These are phyloP conservation scores for Aureococcus anophagefferens DNA, from an alignment of 108 stramenopile genomes.

Conservation along the genomic window DNA sequence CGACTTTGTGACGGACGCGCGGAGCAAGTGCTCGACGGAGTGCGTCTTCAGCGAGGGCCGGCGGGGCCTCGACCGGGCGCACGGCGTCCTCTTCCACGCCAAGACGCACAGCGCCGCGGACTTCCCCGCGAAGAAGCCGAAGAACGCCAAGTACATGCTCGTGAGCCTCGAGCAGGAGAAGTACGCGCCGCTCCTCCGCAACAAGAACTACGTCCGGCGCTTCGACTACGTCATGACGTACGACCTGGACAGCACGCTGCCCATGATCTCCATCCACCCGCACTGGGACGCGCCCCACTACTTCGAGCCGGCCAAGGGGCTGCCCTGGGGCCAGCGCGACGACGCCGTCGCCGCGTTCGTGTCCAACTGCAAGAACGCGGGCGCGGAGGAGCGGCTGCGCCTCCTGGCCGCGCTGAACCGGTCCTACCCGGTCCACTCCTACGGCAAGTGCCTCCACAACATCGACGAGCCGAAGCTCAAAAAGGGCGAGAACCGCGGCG, in stretches of 20 bases:
- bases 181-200: constrained; percentile 7
- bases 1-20: constrained; percentile 16
- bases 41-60: constrained; percentile 20
- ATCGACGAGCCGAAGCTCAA: neutral
- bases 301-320: neutral
- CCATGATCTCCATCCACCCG: constrained; percentile 10
- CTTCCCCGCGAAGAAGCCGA: constrained; percentile 2
- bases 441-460: constrained; percentile 32
- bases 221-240: constrained; percentile 24
- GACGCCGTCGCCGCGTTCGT: constrained; percentile 32
- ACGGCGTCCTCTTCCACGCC: constrained; percentile 22
- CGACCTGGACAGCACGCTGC: constrained; percentile 14
- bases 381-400: constrained; percentile 17
- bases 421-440: constrained; percentile 33
- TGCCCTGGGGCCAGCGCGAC: neutral
- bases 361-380: constrained; percentile 33
- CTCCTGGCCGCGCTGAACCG: constrained; percentile 25
- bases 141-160: neutral
- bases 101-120: constrained; percentile 13
- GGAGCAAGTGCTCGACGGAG: constrained; percentile 18
- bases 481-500: constrained; percentile 8
- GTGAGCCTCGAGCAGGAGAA: constrained; percentile 5
- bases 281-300: constrained; percentile 10
- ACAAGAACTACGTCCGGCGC: constrained; percentile 3
- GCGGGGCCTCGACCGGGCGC: neutral